Base-by-base conservation (phyloP, 805 yeast species). In the Nakazawaea laoshanensis region DNA sequence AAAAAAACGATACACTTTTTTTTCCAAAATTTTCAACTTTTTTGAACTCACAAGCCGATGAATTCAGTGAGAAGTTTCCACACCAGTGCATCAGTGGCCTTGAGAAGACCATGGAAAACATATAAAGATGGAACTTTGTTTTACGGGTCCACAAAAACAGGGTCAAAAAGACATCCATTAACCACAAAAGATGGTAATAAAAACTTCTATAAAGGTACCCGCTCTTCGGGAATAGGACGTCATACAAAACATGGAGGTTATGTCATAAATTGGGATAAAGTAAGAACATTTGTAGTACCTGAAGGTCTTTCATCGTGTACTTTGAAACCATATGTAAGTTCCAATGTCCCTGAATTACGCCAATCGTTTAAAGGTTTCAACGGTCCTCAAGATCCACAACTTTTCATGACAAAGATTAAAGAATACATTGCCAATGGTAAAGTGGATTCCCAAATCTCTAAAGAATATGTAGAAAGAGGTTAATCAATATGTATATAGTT, bases 101-200 rank as follows among this genome's bases (percentile, higher is more conserved):
- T 88, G 37, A 73, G 80, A 41, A 72, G 94, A 44, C 96, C 96
- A 26, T 87, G 96, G 96, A 81, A 83, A 49, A 80, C 79, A 24
- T 82, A 69, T 55, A 73, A 72, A 45, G 92, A 86, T 46, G 94
- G 95, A 12, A 74, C 84, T 26, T 65, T 84, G 14, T 87, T 83
- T 65, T 87, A 87, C 52, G 96, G 96, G 30, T 47, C 61, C 17
- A 62, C 79, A 11, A 87, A 83, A 50, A 52, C 77, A 7, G 96
- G 96, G 36, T 77, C 85, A 43, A 85, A 80, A 55, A 77, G 96
- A 63, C 70, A 71, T 51, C 71, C 95, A 4, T 63, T 89, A 46
- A 81, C 95, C 15, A 80, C 96, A 15, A 92, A 92, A 49, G 86
- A 85, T 53, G 97, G 98, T 49, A 89, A 92, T 60, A 87, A 88